phyloP scores from a whole-genome alignment of 108 stramenopile genomes.

The Fragilaria radians region DNA sequence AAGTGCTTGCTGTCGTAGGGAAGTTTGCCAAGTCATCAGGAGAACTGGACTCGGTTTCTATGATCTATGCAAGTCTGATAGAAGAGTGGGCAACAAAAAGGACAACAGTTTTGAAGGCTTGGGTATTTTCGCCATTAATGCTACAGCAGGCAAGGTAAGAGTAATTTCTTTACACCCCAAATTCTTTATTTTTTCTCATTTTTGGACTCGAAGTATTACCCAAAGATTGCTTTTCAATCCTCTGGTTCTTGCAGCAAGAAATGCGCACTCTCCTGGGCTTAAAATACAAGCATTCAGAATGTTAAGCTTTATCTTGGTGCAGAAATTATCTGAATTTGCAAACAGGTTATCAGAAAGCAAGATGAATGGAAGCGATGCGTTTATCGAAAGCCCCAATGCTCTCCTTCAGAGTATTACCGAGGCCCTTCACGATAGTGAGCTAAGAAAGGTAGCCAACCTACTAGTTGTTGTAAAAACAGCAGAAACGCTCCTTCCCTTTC shows the following conservation, averaged over 20 bases:
- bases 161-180: too few species aligned
- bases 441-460: conserved; percentile 39
- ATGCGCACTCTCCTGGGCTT: conserved; percentile 50
- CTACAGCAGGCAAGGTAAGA: conserved; percentile 30
- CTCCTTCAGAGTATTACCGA: conserved; percentile 4
- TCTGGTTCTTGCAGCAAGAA: too few species aligned
- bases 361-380: too few species aligned
- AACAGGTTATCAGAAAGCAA: too few species aligned
- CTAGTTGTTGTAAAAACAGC: conserved; percentile 34
- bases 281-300: conserved; percentile 57
- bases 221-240: too few species aligned
- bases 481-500: conserved; percentile 36
- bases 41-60: conserved; percentile 13
- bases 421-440: conserved; percentile 40
- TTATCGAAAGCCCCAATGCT: too few species aligned
- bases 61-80: conserved; percentile 29
- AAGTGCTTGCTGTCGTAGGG: conserved; percentile 37
- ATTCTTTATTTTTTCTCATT: too few species aligned
- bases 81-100: conserved; percentile 68
- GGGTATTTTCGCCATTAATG: conserved; percentile 65
- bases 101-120: conserved; percentile 40
- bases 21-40: conserved; percentile 30
- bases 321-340: too few species aligned
- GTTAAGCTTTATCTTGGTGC: conserved; percentile 25
- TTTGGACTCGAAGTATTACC: too few species aligned